Evolutionary conservation across 495 filamentous ascomycete species (phyloP), one percentile per base, ranked within the genome.

Genomic region (Xylaria sp.): DNA sequence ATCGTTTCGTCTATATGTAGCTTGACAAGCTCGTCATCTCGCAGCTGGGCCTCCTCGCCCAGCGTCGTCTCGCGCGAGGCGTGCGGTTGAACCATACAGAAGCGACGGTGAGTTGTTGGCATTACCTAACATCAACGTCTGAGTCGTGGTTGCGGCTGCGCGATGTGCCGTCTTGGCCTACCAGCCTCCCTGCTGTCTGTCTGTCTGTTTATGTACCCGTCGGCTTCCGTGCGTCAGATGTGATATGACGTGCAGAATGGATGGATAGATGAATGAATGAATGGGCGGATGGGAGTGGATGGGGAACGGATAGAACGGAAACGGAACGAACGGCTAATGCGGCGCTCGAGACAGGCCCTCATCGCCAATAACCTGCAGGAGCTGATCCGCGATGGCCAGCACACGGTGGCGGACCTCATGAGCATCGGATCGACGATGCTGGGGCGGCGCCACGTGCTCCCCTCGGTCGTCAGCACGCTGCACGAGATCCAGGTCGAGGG

Each of bases 11-110:
- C 53, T 33, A 46, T 33, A 63, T 69, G 37, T 75, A 98, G 97
- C 84, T 98, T 74, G 96, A 99, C 85, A 99, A 99, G 88, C 93
- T 99, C 82, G 87, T 90, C 75, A 95, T 97, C 79, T 95, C 94
- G 37, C 94, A 97, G 77, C 82, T 97, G 59, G 96, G 97, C 63
- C 87, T 92, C 70, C 87, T 98, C 67, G 96, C 96, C 68, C 96
- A 99, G 84, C 86, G 89, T 50, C 90, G 96, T 66, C 90, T 99
- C 48, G 96, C 96, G 55, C 86, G 96, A 69, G 96, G 96, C 63
- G 88, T 98, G 37, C 91, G 89, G 72, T 83, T 99, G 74, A 99
- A 99, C 80, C 93, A 98, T 84, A 85, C 91, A 29, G 96, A 99
- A 83, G 93, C 96, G 63, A 91, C 88, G 61, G 94, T 97, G 88